A percentile compares a stretch with the other conserved stretches of the same genome.
Evolutionary conservation across 164 flowering plant genomes (phyloP).

Genomic region (Pachysandra terminalis): DNA sequence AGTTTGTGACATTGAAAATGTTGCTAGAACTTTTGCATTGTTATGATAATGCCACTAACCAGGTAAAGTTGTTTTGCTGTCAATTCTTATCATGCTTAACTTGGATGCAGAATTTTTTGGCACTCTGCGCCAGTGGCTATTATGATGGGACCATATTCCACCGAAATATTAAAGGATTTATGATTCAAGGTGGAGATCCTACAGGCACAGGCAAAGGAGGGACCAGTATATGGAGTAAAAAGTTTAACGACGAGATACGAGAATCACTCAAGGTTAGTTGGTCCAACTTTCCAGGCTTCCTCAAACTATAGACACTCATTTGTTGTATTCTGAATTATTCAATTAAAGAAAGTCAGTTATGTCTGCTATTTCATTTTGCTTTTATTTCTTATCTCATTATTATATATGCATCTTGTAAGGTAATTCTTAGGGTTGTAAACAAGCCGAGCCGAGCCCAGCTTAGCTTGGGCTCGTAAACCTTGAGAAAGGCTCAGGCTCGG

Average conservation of each 20-base stretch:
- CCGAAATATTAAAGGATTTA: conserved; percentile 85
- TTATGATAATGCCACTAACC: not conserved
- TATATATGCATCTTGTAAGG: too few species aligned
- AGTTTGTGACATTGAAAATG: not conserved
- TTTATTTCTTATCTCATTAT: too few species aligned
- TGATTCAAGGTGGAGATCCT: conserved; percentile 99
- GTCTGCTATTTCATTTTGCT: too few species aligned
- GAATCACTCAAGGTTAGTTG: conserved; percentile 84
- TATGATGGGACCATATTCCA: conserved; percentile 93
- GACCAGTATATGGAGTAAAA: conserved; percentile 95
- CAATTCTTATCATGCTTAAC: conserved; percentile 5
- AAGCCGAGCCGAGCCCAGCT: too few species aligned
- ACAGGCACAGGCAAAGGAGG: conserved; percentile 98
- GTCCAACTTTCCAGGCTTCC: too few species aligned
- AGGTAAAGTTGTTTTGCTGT: not conserved
- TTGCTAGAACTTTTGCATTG: too few species aligned
- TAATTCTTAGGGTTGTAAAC: too few species aligned
- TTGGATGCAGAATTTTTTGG: conserved; percentile 83
- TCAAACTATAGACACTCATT: too few species aligned
- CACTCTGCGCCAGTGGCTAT: conserved; percentile 89
- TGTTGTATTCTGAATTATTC: too few species aligned
- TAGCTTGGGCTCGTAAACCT: too few species aligned
- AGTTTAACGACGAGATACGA: conserved; percentile 92
- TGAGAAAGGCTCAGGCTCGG: too few species aligned
- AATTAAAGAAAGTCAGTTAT: too few species aligned